Base-by-base conservation (phyloP, 164 flowering plant genomes). In the Umbilicus rupestris region DNA sequence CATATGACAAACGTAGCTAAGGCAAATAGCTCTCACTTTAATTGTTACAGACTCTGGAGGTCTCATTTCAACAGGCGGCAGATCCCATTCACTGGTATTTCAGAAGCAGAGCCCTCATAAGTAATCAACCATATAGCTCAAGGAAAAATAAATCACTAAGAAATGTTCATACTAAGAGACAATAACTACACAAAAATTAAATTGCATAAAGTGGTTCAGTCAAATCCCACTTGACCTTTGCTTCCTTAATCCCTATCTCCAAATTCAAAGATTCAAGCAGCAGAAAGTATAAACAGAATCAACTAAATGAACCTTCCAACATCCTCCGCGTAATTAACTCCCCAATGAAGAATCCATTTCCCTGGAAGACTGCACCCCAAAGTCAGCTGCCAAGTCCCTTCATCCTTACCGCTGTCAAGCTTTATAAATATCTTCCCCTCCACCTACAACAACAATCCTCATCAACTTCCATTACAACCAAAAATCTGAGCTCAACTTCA, bases 341-440 rank as follows among this genome's bases (percentile, higher is more conserved):
- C 99, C 97, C 99, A 94, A 67, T 91, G 99, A 79, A 94, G 85
- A 79, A 88, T 69, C 99, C 99, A 94, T 57, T 81, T 85, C 65
- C 99, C 99, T 6, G 94, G 88, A 67, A 94, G 78, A 73, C 71
- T 78, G 71, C 99, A 94, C 39, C 94, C 97, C 11, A 94, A 85
- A 5, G 78, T 79, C 47, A 94, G 80, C 76, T 81, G 66, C 86
- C 85, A 80, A 46, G 74, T 62, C 58, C 64, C 70, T n/a, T 65
- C 71, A 65, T 75, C 78, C 65, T 86, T 77, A 30, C 73, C 80
- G 8, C 59, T 74, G 63, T 76, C 84, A 52, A 94, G 72, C 73
- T 80, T 85, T 59, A 91, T 70, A 22, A 72, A 78, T 42, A 89
- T 78, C 80, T 81, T 91, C 59, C 99, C 99, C 64, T 94, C 94